Evolutionary conservation across 164 flowering plant genomes (phyloP).

Genomic region (Taxillus chinensis): DNA sequence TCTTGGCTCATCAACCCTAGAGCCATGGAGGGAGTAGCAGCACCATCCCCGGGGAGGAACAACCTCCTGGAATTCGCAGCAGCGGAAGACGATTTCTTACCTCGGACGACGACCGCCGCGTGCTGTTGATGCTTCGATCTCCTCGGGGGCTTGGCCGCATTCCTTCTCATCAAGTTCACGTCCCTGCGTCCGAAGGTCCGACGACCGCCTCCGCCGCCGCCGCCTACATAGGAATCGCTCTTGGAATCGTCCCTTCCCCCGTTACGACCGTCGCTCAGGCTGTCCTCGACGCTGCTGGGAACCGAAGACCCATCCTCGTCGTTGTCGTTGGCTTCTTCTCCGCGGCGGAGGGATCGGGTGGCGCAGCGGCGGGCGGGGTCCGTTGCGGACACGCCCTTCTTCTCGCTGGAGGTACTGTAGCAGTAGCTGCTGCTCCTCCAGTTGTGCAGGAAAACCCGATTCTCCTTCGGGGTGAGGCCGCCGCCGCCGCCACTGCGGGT

Average conservation of each 20-base stretch:
- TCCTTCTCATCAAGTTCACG: not conserved
- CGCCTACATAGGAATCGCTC: slow-evolving; percentile 38
- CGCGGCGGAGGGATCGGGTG: not conserved
- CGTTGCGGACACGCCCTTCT: slow-evolving; percentile 11
- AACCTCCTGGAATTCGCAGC: not conserved
- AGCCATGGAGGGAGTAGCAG: slow-evolving; percentile 22
- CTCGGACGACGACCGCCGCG: no score
- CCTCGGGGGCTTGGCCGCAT: not conserved
- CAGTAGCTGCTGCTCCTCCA: slow-evolving; percentile 38
- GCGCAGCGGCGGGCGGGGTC: not conserved
- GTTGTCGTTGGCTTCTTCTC: slow-evolving; percentile 1
- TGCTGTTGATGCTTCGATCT: not conserved
- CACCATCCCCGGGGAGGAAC: not conserved
- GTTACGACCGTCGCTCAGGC: slow-evolving; percentile 45
- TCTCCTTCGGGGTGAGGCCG: slow-evolving; percentile 14
- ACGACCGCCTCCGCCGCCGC: slow-evolving; percentile 15
- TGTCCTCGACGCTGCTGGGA: slow-evolving; percentile 35
- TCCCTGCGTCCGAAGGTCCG: no score
- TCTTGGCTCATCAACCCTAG: slow-evolving; percentile 15
- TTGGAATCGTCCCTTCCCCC: slow-evolving; percentile 28
- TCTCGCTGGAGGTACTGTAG: slow-evolving; percentile 44
- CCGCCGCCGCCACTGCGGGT: not conserved
- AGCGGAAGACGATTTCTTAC: not conserved
- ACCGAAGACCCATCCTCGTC: slow-evolving; percentile 21
- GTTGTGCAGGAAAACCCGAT: slow-evolving; percentile 60